phyloP scores from a whole-genome alignment of 2,329 filamentous ascomycete genomes.

The Fusarium sp. region DNA sequence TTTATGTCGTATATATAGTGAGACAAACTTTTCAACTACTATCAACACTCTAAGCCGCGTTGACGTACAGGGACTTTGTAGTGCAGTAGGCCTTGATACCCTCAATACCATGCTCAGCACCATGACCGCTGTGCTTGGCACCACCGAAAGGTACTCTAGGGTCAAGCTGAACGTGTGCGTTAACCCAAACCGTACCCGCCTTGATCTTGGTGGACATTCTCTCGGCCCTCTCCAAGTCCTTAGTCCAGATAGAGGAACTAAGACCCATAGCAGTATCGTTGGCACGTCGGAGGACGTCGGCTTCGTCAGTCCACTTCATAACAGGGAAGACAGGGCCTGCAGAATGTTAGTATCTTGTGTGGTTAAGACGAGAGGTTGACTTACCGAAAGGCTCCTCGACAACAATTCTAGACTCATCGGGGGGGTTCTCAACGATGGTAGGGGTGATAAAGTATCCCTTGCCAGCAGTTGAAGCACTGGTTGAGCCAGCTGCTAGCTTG shows the following conservation, averaged over 20 bases:
- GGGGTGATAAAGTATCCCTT: not conserved
- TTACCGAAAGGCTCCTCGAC: conserved; percentile 20
- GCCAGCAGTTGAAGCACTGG: not conserved
- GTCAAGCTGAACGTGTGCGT: conserved; percentile 43
- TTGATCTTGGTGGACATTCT: conserved; percentile 64
- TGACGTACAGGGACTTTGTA: not conserved
- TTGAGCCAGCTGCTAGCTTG: not conserved
- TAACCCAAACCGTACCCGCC: conserved; percentile 69
- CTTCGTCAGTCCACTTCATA: conserved; percentile 68
- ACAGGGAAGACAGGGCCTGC: conserved; percentile 68
- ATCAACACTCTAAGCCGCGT: not conserved
- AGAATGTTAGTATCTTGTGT: not conserved
- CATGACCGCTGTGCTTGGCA: not conserved
- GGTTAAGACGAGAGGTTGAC: not conserved
- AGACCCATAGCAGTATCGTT: conserved; percentile 65
- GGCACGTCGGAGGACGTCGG: conserved; percentile 65
- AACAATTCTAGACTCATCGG: conserved; percentile 11
- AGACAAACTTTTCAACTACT: not conserved
- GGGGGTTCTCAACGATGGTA: not conserved
- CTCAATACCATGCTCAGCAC: not conserved
- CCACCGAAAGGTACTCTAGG: not conserved
- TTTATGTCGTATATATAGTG: not conserved
- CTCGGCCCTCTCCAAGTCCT: conserved; percentile 60
- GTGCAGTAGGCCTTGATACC: not conserved
- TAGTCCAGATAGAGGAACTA: conserved; percentile 66